Evolutionary conservation across 2,329 filamentous ascomycete genomes (phyloP), one percentile per base, ranked within the genome.

Genomic region (Phyllosticta paracitricarpa): DNA sequence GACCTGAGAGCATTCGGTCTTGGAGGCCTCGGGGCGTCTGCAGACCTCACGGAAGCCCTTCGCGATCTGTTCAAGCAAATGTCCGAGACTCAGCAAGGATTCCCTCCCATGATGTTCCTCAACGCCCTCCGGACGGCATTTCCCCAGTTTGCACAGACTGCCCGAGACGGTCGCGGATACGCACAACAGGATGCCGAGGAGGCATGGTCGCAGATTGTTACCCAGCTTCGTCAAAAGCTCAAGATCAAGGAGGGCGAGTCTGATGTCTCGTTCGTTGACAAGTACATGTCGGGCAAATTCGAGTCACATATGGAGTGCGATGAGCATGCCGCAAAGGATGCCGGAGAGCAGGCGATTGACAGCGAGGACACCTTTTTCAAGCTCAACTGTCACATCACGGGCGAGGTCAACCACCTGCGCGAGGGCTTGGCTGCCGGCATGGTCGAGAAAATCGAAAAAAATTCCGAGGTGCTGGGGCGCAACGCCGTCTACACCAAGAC

Each of bases 131-230:
- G 93, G 63, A 81, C 80, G 28, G 82, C 86, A 0, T 97, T 90
- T 70, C 94, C 94, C 9, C 94, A 97, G 71, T 99, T 99, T 71
- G 91, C 91, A 10, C 91, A 99, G 76, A 88, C 85, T 69, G 85
- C 91, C 61, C 92, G 89, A 72, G 87, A 87, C 33, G 89, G 90
- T 24, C 81, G 87, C 62, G 91, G 89, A 6, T 97, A 88, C 71
- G 92, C 94, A n/a, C 94, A 99, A 76, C 94, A 99, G 76, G 94
- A 99, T 77, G 94, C 94, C 0, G 94, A 99, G 75, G 94, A 99
- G 75, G 94, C 93, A 55, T 99, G 93, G 91, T 94, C 93, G 22
- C 93, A 97, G 72, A 95, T 99, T 64, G 78, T 99, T 5, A 85
- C 88, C 54, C 89, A 93, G 70, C 78, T 99, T 48, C 85, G 88